Conservation (phyloP, 768 basidiomycete genomes). For the Chalciporus pseudorubinellus region DNA sequence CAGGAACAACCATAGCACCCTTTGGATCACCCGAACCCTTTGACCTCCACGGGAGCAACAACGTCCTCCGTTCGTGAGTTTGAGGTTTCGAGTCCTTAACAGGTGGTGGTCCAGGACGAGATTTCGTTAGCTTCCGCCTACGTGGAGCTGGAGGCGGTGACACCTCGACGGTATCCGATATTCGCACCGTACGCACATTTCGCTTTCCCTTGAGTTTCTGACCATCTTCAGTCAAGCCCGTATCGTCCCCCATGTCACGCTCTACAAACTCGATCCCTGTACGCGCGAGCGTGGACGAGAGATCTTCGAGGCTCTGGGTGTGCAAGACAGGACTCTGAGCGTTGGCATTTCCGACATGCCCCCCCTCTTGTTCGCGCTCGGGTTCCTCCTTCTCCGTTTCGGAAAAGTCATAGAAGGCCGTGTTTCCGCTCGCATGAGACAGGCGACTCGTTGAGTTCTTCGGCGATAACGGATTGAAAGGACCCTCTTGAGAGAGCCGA, state of each 20-base stretch:
- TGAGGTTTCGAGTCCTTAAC: not conserved
- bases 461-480: constrained; percentile 7
- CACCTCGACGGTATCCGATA: constrained; percentile 25
- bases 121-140: constrained; percentile 25
- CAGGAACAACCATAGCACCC: not conserved
- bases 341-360: not conserved
- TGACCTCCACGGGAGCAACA: constrained; percentile 24
- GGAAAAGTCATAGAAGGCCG: constrained; percentile 23
- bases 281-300: constrained; percentile 18
- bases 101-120: constrained; percentile 2
- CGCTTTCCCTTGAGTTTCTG: constrained; percentile 9
- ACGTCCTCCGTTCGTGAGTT: constrained; percentile 13
- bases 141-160: constrained; percentile 11
- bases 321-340: not conserved
- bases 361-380: not conserved
- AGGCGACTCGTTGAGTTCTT: constrained; percentile 16
- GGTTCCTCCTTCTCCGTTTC: constrained; percentile 4
- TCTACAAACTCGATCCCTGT: constrained; percentile 17
- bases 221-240: not conserved
- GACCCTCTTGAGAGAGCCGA: constrained; percentile 21
- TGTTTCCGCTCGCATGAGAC: constrained; percentile 27
- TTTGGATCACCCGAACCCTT: constrained; percentile 9
- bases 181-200: constrained; percentile 25
- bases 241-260: not conserved
- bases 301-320: constrained; percentile 26